Conservation (phyloP, 371 early-diverging fungal species). For the Phascolomyces articulosus region DNA sequence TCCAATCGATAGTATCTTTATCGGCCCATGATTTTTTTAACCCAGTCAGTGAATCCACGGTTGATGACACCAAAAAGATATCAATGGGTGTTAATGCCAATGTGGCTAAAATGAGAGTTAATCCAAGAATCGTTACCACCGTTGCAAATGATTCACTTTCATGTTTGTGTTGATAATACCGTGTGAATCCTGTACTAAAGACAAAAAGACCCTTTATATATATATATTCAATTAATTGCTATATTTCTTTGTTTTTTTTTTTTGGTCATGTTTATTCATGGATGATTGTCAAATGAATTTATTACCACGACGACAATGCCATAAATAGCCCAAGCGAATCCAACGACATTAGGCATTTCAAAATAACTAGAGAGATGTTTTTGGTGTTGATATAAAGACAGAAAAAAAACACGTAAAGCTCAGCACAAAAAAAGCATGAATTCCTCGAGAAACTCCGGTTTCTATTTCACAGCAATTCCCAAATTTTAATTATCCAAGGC, state of each 20-base stretch:
- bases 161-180: constrained; percentile 58
- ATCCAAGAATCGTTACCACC: constrained; percentile 48
- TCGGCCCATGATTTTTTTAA: constrained; percentile 70
- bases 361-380: no score
- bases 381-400: neutral
- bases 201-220: constrained; percentile 42
- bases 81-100: constrained; percentile 68
- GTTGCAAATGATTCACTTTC: constrained; percentile 64
- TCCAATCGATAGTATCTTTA: constrained; percentile 45
- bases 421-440: no score
- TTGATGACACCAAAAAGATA: constrained; percentile 70
- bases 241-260: no score
- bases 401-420: constrained; percentile 13
- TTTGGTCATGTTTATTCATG: neutral
- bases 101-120: constrained; percentile 57
- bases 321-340: constrained; percentile 22
- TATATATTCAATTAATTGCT: neutral
- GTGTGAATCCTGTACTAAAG: constrained; percentile 54
- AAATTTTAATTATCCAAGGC: no score
- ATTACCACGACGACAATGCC: constrained; percentile 18
- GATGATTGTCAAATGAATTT: neutral
- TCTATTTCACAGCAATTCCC: no score
- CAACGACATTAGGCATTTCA: constrained; percentile 19
- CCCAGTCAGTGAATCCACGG: constrained; percentile 59
- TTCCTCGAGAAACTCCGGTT: no score